These are phyloP conservation scores for Phylloporus arenicola DNA, from an alignment of 768 basidiomycete genomes.

Conservation along the genomic window DNA sequence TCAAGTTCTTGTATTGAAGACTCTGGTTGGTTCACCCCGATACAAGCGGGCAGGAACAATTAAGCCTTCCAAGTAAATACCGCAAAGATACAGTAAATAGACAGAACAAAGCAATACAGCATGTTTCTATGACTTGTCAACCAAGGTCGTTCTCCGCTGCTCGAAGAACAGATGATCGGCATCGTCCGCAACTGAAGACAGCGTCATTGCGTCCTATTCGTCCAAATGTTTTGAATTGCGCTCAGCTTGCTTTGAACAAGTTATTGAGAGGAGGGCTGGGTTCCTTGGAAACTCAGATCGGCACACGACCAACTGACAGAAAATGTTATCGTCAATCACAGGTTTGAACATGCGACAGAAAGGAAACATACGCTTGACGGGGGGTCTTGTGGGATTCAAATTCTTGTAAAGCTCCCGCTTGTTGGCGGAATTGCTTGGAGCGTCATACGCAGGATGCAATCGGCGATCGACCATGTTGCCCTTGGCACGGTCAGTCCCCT, in stretches of 20 bases:
- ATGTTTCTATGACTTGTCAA: too few species aligned
- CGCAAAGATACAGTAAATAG: too few species aligned
- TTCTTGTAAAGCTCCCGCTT: conserved; percentile 7
- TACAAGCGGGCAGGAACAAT: too few species aligned
- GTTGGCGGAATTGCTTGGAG: conserved; percentile 11
- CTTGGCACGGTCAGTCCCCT: conserved; percentile 20
- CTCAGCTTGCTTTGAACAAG: conserved; percentile 12
- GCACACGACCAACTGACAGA: conserved; percentile 10
- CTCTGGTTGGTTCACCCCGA: too few species aligned
- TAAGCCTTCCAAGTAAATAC: too few species aligned
- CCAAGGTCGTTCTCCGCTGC: too few species aligned
- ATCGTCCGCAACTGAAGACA: too few species aligned
- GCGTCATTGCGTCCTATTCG: too few species aligned
- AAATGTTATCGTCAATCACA: neutral
- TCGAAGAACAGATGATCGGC: too few species aligned
- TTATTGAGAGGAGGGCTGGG: conserved; percentile 17
- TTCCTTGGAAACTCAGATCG: conserved; percentile 16
- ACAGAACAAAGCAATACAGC: too few species aligned
- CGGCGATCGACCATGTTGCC: conserved; percentile 12
- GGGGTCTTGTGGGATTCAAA: neutral
- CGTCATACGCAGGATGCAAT: conserved; percentile 14
- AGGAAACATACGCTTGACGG: neutral
- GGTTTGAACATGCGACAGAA: neutral
- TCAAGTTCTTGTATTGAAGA: too few species aligned
- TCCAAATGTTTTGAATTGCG: too few species aligned